Percentiles rank a stretch among this genome's conserved stretches.
Evolutionary conservation across 768 basidiomycete genomes (phyloP).

Genomic region (Leccinum aurantiacum): DNA sequence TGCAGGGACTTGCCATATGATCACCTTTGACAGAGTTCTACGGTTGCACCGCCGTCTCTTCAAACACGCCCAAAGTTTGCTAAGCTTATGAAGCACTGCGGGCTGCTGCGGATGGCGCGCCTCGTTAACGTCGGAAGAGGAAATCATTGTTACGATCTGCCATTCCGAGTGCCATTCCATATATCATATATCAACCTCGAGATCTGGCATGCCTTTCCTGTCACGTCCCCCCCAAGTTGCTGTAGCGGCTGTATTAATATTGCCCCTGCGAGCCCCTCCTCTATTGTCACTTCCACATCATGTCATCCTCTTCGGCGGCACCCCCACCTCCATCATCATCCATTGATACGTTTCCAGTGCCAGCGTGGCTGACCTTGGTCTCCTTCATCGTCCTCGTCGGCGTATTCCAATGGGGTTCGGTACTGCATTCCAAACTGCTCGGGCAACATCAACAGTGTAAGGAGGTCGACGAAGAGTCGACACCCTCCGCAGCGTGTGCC

Average conservation of each 20-base stretch:
- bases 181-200: not conserved
- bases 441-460: not conserved
- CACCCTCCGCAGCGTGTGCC: not conserved
- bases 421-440: constrained; percentile 23
- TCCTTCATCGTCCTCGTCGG: constrained; percentile 21
- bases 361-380: constrained; percentile 20
- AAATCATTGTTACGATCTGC: not conserved
- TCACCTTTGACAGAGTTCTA: too few relatives aligned
- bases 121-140: not conserved
- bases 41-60: not conserved
- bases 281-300: constrained; percentile 3
- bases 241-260: not conserved
- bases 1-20: too few relatives aligned
- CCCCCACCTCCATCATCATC: not conserved
- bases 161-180: constrained; percentile 2
- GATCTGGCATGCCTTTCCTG: not conserved
- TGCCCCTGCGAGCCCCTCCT: not conserved
- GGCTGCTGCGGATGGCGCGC: not conserved
- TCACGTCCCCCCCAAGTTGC: not conserved
- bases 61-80: not conserved
- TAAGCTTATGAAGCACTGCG: not conserved
- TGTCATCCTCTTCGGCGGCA: not conserved
- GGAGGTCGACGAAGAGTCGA: not conserved
- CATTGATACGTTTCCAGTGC: constrained; percentile 1
- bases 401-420: constrained; percentile 28